Evolutionary conservation across 2,329 filamentous ascomycete genomes (phyloP).

Genomic region (Epichloe sp.): DNA sequence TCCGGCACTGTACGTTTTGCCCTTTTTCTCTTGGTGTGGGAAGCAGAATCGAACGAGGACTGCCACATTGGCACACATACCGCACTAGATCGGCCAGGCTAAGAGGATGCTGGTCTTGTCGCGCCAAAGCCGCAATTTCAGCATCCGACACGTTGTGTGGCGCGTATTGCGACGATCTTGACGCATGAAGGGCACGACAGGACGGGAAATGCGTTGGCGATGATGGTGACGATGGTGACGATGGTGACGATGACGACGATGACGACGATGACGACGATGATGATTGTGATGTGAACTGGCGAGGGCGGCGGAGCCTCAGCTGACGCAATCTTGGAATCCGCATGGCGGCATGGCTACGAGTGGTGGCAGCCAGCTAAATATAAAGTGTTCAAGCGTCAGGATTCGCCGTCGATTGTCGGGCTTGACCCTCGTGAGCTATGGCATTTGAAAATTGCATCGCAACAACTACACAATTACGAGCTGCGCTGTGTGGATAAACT

Average conservation of each 20-base stretch:
- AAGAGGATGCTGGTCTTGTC: slow-evolving; percentile 64
- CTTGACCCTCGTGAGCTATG: no score
- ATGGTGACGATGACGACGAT: no score
- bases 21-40: not conserved
- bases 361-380: not conserved
- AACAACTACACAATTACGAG: no score
- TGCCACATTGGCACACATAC: slow-evolving; percentile 31
- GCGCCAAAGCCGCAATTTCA: slow-evolving; percentile 67
- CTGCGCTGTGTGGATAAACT: no score
- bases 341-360: slow-evolving; percentile 6
- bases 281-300: not conserved
- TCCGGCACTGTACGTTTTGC: no score
- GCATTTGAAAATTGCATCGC: no score
- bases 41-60: not conserved
- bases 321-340: slow-evolving; percentile 1
- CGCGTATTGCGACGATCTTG: not conserved
- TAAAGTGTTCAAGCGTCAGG: no score
- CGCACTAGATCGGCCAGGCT: slow-evolving; percentile 82
- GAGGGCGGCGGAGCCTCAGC: not conserved
- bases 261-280: no score
- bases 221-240: not conserved
- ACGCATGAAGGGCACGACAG: not conserved
- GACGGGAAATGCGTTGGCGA: not conserved
- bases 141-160: slow-evolving; percentile 44
- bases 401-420: not conserved